Evolutionary conservation across 192 early-diverging fungal species (phyloP).

Genomic region (Podila minutissima): DNA sequence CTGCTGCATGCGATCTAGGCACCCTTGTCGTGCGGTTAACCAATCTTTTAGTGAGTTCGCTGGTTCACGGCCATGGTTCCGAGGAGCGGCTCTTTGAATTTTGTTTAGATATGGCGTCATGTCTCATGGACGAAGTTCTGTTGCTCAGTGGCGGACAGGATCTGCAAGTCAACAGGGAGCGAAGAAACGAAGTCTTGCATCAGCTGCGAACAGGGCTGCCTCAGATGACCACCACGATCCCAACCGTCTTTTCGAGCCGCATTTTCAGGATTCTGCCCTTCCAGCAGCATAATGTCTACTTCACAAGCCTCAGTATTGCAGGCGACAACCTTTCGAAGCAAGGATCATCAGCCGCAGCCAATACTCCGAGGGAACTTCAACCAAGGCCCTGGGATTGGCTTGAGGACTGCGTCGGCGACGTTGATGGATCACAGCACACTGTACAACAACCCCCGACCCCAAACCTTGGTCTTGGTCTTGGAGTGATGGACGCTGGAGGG

Average conservation of each 20-base stretch:
- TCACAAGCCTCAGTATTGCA: slow-evolving; percentile 52
- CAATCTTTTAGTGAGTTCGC: slow-evolving; percentile 53
- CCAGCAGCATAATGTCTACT: slow-evolving; percentile 63
- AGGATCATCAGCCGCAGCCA: slow-evolving; percentile 12
- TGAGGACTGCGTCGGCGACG: slow-evolving; percentile 60
- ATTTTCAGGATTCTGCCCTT: slow-evolving; percentile 63
- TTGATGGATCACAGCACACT: slow-evolving; percentile 16
- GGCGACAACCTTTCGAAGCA: slow-evolving; percentile 19
- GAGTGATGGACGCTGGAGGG: slow-evolving; percentile 10
- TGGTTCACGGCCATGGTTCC: slow-evolving; percentile 63
- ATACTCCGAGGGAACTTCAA: slow-evolving; percentile 43
- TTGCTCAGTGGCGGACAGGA: slow-evolving; percentile 9
- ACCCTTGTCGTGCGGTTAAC: slow-evolving; percentile 54
- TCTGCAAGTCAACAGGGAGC: slow-evolving; percentile 21
- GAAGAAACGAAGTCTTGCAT: slow-evolving; percentile 54
- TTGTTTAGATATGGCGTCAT: slow-evolving; percentile 61
- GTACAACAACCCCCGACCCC: slow-evolving; percentile 9
- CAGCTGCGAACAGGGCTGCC: slow-evolving; percentile 49
- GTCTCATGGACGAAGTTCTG: slow-evolving; percentile 58
- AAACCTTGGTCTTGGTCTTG: slow-evolving; percentile 26
- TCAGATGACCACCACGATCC: slow-evolving; percentile 46
- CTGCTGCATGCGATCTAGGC: slow-evolving; percentile 53
- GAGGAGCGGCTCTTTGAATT: slow-evolving; percentile 68
- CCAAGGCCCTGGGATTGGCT: slow-evolving; percentile 66
- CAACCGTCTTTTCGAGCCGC: slow-evolving; percentile 58